Evolutionary conservation across 2,329 filamentous ascomycete species (phyloP).

Genomic region (Cladophialophora chaetospira): DNA sequence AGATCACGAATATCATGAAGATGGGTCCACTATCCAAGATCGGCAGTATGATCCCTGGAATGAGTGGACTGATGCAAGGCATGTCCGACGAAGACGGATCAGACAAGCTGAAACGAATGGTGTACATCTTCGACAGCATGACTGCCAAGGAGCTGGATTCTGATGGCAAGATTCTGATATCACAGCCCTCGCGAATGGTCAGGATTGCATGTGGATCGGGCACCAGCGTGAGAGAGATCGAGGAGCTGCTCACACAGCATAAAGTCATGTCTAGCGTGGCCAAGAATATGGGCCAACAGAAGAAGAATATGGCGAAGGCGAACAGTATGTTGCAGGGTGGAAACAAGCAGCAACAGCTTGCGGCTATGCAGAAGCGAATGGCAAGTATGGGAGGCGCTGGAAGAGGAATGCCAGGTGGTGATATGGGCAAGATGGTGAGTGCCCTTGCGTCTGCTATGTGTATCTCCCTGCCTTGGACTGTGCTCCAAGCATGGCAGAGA

Average conservation of each 20-base stretch:
- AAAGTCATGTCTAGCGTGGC: constrained; percentile 99
- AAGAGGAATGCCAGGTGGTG: constrained; percentile 61
- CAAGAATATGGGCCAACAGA: constrained; percentile 96
- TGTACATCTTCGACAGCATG: constrained; percentile 99
- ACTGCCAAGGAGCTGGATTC: constrained; percentile 92
- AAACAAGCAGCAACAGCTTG: constrained; percentile 82
- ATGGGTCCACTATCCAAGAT: constrained; percentile 98
- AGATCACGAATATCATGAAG: constrained; percentile 98
- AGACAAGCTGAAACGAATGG: constrained; percentile 93
- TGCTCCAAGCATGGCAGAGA: too few relatives aligned
- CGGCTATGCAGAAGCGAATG: constrained; percentile 94
- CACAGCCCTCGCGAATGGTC: constrained; percentile 90
- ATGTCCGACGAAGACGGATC: constrained; percentile 98
- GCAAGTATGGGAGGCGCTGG: constrained; percentile 84
- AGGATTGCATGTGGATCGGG: constrained; percentile 86
- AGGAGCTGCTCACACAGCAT: constrained; percentile 96
- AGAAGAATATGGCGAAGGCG: constrained; percentile 95
- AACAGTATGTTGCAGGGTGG: constrained; percentile 91
- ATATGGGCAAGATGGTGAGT: constrained; percentile 81
- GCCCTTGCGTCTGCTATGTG: too few relatives aligned
- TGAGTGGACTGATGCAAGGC: constrained; percentile 83
- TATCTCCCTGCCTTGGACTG: too few relatives aligned
- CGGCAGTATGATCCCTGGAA: constrained; percentile 97
- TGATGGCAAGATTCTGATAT: constrained; percentile 90
- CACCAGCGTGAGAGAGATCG: constrained; percentile 87